These are phyloP conservation scores for Xylaria venustula DNA, from an alignment of 495 filamentous ascomycete species.

Conservation along the genomic window DNA sequence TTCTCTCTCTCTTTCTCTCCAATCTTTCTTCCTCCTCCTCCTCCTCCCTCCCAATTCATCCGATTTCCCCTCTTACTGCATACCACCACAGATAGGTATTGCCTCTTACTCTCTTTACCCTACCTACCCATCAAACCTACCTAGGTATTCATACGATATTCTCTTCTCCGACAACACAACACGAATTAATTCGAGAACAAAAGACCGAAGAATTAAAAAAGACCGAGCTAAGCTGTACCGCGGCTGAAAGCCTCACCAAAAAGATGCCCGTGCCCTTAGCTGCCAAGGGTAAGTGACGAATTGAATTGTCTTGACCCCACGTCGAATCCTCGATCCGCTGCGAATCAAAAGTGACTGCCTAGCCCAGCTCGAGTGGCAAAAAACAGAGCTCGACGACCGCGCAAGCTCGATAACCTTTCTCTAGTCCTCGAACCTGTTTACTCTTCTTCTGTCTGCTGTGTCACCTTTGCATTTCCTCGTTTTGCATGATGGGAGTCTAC, in stretches of 20 bases:
- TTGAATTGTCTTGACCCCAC: slow-evolving; percentile 21
- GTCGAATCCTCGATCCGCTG: slow-evolving; percentile 13
- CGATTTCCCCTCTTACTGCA: not conserved
- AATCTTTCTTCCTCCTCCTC: not conserved
- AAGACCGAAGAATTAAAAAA: not conserved
- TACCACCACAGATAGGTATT: not conserved
- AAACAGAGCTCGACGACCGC: not conserved
- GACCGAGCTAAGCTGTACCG: not conserved
- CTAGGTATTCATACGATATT: not conserved
- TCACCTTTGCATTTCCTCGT: not conserved
- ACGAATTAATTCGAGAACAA: not conserved
- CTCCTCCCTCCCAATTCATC: not conserved
- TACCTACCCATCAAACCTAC: not conserved
- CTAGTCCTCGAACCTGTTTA: not conserved
- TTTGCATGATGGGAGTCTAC: not conserved
- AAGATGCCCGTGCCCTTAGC: slow-evolving; percentile 46
- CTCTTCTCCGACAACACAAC: not conserved
- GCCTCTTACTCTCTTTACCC: not conserved
- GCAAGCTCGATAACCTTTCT: not conserved
- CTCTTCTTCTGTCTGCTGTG: not conserved
- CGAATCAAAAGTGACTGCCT: slow-evolving; percentile 5
- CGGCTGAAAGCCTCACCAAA: slow-evolving; percentile 4
- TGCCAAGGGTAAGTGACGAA: slow-evolving; percentile 45
- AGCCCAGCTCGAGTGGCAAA: slow-evolving; percentile 7
- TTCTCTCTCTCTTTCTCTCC: not conserved